phyloP scores from a whole-genome alignment of 345 rosid genomes.

The Angophora floribunda region DNA sequence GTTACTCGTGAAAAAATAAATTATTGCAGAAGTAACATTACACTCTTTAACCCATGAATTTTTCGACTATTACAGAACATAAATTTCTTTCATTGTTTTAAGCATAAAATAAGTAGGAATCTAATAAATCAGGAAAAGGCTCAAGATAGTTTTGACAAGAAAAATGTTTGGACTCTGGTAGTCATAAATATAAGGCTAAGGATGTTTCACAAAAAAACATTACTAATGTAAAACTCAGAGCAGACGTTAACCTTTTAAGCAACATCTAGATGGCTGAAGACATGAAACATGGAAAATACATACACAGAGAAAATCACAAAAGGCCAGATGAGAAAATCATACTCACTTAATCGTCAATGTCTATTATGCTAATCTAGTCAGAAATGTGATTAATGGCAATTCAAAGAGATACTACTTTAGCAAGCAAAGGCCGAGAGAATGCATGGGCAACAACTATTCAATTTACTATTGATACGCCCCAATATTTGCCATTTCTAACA shows the following conservation, averaged over 20 bases:
- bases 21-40: background rate
- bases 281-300: no score
- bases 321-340: no score
- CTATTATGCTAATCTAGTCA: background rate
- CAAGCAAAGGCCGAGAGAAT: background rate
- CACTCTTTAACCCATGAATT: background rate
- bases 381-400: background rate
- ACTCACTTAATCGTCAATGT: background rate
- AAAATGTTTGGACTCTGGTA: no score
- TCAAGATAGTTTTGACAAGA: no score
- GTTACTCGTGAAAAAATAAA: background rate
- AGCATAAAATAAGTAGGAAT: background rate
- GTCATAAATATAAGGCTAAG: no score
- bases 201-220: no score
- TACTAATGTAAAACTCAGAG: no score
- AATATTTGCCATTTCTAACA: background rate
- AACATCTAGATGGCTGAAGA: no score
- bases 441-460: background rate
- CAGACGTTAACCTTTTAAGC: no score
- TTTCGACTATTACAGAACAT: background rate
- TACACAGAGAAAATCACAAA: no score
- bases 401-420: background rate
- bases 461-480: background rate
- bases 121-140: background rate
- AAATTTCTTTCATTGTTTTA: background rate